Base-by-base conservation (phyloP, 495 filamentous ascomycete species). In the Cetradonia linearis region DNA sequence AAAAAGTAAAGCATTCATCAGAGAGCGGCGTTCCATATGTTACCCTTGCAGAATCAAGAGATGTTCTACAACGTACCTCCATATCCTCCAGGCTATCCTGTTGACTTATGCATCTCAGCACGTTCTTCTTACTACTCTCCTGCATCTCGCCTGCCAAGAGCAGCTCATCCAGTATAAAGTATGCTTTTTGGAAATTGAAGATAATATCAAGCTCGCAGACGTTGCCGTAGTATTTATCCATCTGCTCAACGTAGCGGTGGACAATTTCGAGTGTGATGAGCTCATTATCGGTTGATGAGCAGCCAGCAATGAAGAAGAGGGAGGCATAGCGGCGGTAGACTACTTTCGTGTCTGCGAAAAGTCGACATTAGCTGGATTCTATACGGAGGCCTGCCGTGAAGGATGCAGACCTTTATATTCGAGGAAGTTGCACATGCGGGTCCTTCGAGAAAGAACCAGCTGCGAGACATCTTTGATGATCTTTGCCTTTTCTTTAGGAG, bases 191-290 rank as follows among this genome's bases (percentile, higher is more conserved):
- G 72, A 97, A 97, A 73, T 97, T 97, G 81, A 99, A 99, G 68
- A 97, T 96, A 70, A 98, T 93, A 68, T 98, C 93, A 65, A 98
- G 78, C 77, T 99, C 94, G 83, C 93, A 99, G 60, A 99, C 93
- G 74, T 99, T 99, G 72, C 93, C 93, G 71, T 99, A 99, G 79
- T 97, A 99, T 72, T 97, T 99, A 80, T 99, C 93, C 93, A 97
- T 99, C 76, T 97, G 93, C 73, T 99, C 93, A 54, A 97, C 93
- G 72, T 96, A 97, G 66, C 93, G 89, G 74, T 99, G 93, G 53
- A 99, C 92, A 70, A 97, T 89, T 72, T 99, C 93, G 65, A 99
- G 86, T 36, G 89, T 95, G 71, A 97, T 96, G 72, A 99, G 77
- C 70, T 99, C 93, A 77, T 99, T 99, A 69, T 97, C 93, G 56